Base-by-base conservation (phyloP, 2,329 filamentous ascomycete species). In the Rugonectria rugulosa region DNA sequence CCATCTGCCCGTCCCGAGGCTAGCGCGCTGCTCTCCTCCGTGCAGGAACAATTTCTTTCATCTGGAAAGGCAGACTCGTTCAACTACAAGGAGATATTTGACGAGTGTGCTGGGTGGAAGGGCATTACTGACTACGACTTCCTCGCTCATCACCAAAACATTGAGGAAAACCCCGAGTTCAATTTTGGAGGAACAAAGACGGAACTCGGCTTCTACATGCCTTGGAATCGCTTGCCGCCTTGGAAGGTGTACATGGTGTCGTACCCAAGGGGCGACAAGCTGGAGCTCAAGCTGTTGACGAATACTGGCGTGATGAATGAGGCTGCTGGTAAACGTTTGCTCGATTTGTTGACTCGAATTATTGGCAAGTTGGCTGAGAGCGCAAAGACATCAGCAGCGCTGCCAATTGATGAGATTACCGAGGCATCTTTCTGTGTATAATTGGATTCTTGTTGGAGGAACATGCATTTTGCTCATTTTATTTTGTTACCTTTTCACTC, bases 91-190 rank as follows among this genome's bases (percentile, higher is more conserved):
- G 60, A 62, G 17, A 64, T 66, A 19, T 45, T 53, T 1, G 34
- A 53, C 23, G n/a, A 59, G 14, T 63, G 60, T 24, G 63, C 62
- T 3, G 36, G 57, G 14, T 66, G 62, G 64, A 53, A 55, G 2
- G 27, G 34, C 0, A 38, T 31, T 2, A 49, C 56, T 1, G 32
- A 41, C 2, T 61, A 66, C 12, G 50, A 59, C 20, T 44, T 52
- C 2, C 24, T 58, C 5, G 48, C 66, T 3, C 63, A 64, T 19
- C 60, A 66, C 34, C 61, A 64, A 31, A 65, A 64, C 32, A 56
- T 67, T 9, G 59, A 66, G 4, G 64, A 65, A 11, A 41, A 62
- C 15, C 57, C 57, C 6, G 41, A 53, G 5, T 48, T 55, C 14
- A 17, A 46, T 8, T 51, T 60, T 23, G 36, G 15, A 8, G 49